Evolutionary conservation across 768 basidiomycete genomes (phyloP).

Genomic region (Cyathus striatus): DNA sequence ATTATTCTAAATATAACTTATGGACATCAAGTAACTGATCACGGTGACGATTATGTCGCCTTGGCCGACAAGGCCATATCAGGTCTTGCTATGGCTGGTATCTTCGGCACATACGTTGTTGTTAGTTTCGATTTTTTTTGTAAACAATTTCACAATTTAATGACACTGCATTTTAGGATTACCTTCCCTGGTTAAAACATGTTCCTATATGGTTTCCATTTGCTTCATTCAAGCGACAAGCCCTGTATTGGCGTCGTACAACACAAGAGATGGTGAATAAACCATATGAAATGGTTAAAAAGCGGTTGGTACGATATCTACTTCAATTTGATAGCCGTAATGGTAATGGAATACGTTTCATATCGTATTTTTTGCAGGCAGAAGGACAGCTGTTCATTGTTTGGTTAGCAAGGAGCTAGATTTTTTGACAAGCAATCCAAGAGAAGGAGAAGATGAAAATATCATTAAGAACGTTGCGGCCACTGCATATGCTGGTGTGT

Average conservation of each 20-base stretch:
- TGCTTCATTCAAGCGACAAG: slow-evolving; percentile 33
- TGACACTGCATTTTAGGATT: slow-evolving; percentile 16
- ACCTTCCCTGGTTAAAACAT: slow-evolving; percentile 29
- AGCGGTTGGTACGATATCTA: slow-evolving; percentile 20
- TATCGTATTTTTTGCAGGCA: slow-evolving; percentile 9
- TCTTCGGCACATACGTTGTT: slow-evolving; percentile 40
- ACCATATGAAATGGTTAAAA: slow-evolving; percentile 34
- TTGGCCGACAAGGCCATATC: slow-evolving; percentile 33
- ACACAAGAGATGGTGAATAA: slow-evolving; percentile 29
- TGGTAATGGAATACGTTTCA: no score
- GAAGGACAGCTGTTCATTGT: slow-evolving; percentile 23
- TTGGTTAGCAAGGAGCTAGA: slow-evolving; percentile 33
- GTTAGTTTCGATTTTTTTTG: slow-evolving; percentile 15
- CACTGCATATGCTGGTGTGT: slow-evolving; percentile 34
- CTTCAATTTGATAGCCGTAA: not conserved
- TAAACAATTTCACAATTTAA: not conserved
- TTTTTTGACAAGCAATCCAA: slow-evolving; percentile 10
- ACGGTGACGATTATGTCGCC: slow-evolving; percentile 33
- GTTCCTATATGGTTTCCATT: slow-evolving; percentile 38
- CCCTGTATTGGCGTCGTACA: slow-evolving; percentile 25
- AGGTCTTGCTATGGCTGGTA: slow-evolving; percentile 28
- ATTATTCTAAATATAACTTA: slow-evolving; percentile 37
- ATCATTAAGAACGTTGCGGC: slow-evolving; percentile 37
- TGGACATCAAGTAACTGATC: slow-evolving; percentile 27
- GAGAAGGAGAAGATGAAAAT: slow-evolving; percentile 23